Evolutionary conservation across 2,329 filamentous ascomycete species (phyloP).

Genomic region (Rhytidhysteron rufulum): DNA sequence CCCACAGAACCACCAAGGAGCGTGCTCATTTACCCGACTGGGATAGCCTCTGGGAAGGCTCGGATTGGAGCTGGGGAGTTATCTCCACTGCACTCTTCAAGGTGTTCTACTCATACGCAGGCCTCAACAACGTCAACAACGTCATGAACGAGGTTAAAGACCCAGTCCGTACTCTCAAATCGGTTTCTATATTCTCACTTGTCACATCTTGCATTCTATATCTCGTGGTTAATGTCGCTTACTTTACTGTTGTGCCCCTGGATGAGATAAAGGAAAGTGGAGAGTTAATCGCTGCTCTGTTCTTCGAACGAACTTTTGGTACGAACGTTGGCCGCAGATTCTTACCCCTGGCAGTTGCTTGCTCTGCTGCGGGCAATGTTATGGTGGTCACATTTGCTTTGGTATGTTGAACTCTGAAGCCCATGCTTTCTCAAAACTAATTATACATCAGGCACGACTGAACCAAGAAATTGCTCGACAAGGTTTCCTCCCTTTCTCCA

Average conservation of each 20-base stretch:
- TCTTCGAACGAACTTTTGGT: constrained; percentile 64
- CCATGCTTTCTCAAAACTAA: neutral
- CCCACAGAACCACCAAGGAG: constrained; percentile 12
- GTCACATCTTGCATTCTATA: constrained; percentile 61
- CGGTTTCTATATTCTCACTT: constrained; percentile 58
- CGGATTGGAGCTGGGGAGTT: constrained; percentile 65
- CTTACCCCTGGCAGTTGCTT: constrained; percentile 61
- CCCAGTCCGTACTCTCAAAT: constrained; percentile 62
- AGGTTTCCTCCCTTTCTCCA: constrained; percentile 64
- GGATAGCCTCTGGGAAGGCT: constrained; percentile 59
- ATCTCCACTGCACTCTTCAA: constrained; percentile 65
- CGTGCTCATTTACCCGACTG: constrained; percentile 36
- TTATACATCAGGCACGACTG: constrained; percentile 53
- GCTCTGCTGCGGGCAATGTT: constrained; percentile 67
- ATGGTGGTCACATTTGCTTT: constrained; percentile 68
- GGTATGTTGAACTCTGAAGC: constrained; percentile 42
- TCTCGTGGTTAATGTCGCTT: constrained; percentile 62
- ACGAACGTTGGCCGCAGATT: constrained; percentile 53
- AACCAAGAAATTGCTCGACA: constrained; percentile 71
- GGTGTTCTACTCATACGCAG: constrained; percentile 66
- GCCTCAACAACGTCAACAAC: constrained; percentile 64
- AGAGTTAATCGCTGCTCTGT: constrained; percentile 64
- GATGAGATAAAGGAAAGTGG: constrained; percentile 64
- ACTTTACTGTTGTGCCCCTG: constrained; percentile 62
- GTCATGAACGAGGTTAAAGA: constrained; percentile 69